A percentile compares a stretch with the other conserved stretches of the same genome.
These are phyloP conservation scores for Bodo saltans DNA, from an alignment of 78 protist genomes.

Conservation along the genomic window DNA sequence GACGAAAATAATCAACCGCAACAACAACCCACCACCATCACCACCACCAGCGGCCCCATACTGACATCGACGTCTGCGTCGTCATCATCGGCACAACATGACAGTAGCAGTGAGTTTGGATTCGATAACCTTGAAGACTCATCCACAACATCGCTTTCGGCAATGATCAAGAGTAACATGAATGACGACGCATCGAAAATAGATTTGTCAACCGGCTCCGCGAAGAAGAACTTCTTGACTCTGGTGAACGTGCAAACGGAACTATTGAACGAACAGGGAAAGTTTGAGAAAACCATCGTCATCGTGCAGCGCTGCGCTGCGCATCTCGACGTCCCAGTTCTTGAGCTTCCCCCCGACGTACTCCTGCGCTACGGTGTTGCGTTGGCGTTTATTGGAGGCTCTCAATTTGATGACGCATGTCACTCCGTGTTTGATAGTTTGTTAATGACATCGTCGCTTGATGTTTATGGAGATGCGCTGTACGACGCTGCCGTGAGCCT, in stretches of 20 bases:
- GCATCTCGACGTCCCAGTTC: background rate
- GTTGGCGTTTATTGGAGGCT: background rate
- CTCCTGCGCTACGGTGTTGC: background rate
- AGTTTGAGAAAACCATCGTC: background rate
- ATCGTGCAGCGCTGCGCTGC: background rate
- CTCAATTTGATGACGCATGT: background rate
- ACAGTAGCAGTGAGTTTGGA: no score
- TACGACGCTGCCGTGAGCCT: no score
- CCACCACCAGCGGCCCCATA: no score
- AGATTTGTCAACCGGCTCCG: no score
- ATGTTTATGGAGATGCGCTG: background rate
- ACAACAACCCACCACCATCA: no score
- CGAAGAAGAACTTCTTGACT: background rate
- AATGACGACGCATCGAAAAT: no score
- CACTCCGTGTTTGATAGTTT: background rate
- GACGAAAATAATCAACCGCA: no score
- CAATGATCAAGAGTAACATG: no score
- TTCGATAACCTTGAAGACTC: no score
- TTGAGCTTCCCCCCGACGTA: background rate
- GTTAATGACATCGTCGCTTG: background rate
- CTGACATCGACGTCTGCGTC: no score
- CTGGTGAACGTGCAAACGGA: background rate
- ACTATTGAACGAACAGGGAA: background rate
- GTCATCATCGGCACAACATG: no score
- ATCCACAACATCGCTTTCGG: no score